Base-by-base conservation (phyloP, 352 stramenopile species). In the Phytophthora nicotianae region DNA sequence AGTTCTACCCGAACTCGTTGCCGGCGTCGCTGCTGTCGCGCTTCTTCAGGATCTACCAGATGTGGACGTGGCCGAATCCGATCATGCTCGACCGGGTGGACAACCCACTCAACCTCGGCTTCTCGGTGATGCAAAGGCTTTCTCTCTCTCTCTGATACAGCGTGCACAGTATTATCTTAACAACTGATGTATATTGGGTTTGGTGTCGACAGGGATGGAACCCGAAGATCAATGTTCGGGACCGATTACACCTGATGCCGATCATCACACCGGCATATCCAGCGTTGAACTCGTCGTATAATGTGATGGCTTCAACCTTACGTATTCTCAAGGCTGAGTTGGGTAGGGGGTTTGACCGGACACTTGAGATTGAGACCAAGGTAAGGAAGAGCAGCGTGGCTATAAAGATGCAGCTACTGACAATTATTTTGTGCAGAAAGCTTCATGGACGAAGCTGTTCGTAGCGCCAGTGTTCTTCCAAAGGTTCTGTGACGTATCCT, bases 211-310 rank as follows among this genome's bases (percentile, higher is more conserved):
- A 96, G 83, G 84, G 88, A 23, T 98, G 93, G 93, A 97, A 98
- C 55, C 89, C 92, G 10, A 91, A 88, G 61, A 43, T 67, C 8
- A 93, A 96, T 59, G 75, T 78, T 17, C 76, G 83, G 5, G 95
- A 99, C 73, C 77, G 88, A 17, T 71, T 77, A 19, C 95, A 99
- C 65, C 69, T 99, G 37, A 99, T 99, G 96, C 97, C 97, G 16
- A 99, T 99, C 68, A 98, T 99, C 65, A 99, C 98, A 2, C 98
- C 98, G 4, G 93, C 95, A 41, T 99, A 99, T 70, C 98, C 98
- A 11, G 89, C 83, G 14, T 98, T 98, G 84, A 99, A 99, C 73
- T 99, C 96, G 37, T 97, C 96, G 4, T 99, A 98, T 76, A 99
- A 98, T 70, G 95, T 99, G 19, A 89, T 93, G 56, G 62, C 86